Evolutionary conservation across 805 yeast genomes (phyloP).

Genomic region (Candida coleopterorum): DNA sequence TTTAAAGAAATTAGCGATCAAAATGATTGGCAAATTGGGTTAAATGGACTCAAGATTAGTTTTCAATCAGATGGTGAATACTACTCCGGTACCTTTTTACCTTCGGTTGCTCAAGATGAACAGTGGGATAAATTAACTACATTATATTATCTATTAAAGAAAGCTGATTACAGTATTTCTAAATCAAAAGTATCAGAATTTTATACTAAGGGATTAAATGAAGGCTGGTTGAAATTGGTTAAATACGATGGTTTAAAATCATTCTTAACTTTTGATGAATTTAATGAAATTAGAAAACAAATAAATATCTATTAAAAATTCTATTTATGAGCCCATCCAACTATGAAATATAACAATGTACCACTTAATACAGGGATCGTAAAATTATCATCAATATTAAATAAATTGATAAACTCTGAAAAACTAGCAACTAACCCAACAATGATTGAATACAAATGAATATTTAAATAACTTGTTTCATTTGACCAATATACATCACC

Average conservation of each 20-base stretch:
- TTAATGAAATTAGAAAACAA: conserved; percentile 11
- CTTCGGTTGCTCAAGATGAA: conserved; percentile 86
- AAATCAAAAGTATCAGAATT: conserved; percentile 17
- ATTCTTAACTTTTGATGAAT: conserved; percentile 22
- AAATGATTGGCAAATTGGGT: conserved; percentile 76
- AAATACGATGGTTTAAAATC: conserved; percentile 35
- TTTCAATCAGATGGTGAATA: conserved; percentile 38
- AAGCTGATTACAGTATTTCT: conserved; percentile 50
- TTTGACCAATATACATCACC: conserved; percentile 65
- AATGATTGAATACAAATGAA: conserved; percentile 50
- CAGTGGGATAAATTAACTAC: conserved; percentile 76
- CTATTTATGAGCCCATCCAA: conserved; percentile 16
- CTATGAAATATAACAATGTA: conserved; percentile 49
- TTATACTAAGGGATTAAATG: conserved; percentile 23
- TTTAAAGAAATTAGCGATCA: conserved; percentile 50
- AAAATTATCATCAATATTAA: conserved; percentile 83
- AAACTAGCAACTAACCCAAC: conserved; percentile 82
- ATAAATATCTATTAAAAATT: conserved; percentile 1
- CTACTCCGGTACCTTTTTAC: conserved; percentile 78
- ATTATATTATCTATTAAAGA: conserved; percentile 60
- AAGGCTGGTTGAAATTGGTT: conserved; percentile 30
- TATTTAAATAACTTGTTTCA: conserved; percentile 50
- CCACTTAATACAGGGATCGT: conserved; percentile 91
- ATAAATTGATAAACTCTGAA: conserved; percentile 78
- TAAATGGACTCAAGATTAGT: conserved; percentile 69